A percentile compares a stretch with the other conserved stretches of the same genome.
These are phyloP conservation scores for Lyophyllum atratum DNA, from an alignment of 768 basidiomycete genomes.

Conservation along the genomic window DNA sequence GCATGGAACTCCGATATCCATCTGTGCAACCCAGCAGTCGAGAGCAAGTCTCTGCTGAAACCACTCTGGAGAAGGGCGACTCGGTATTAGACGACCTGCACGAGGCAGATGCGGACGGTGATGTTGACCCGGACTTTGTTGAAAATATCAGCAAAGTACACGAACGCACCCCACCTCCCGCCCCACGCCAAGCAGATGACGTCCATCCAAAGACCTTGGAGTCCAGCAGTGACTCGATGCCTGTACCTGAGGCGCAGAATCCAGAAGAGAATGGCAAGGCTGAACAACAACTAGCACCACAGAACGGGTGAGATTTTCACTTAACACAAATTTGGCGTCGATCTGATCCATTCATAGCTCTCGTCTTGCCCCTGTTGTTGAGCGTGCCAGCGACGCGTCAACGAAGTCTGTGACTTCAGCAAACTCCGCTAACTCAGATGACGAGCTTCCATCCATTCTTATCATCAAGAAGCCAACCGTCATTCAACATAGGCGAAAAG, in stretches of 20 bases:
- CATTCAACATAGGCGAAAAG: background rate
- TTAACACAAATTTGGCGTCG: background rate
- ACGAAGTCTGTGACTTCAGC: conserved; percentile 3
- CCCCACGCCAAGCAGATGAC: background rate
- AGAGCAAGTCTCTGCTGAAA: background rate
- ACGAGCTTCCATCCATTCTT: conserved; percentile 32
- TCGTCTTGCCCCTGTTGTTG: conserved; percentile 8
- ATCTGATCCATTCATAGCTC: conserved; percentile 6
- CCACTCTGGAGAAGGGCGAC: background rate
- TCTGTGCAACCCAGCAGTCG: background rate
- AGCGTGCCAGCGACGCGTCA: background rate
- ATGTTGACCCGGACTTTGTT: conserved; percentile 35
- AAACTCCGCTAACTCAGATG: conserved; percentile 5
- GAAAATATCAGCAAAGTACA: conserved; percentile 6
- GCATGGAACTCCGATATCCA: conserved; percentile 25
- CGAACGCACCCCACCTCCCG: background rate
- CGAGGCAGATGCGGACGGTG: conserved; percentile 38
- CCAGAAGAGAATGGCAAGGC: background rate
- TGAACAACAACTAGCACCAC: background rate
- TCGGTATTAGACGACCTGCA: conserved; percentile 1
- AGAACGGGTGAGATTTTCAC: conserved; percentile 10
- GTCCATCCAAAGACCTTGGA: background rate
- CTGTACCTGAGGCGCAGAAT: background rate
- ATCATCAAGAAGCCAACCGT: conserved; percentile 20
- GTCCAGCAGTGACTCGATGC: background rate